These are phyloP conservation scores for Colletotrichum magnum DNA, from an alignment of 2,329 filamentous ascomycete genomes.

Conservation along the genomic window DNA sequence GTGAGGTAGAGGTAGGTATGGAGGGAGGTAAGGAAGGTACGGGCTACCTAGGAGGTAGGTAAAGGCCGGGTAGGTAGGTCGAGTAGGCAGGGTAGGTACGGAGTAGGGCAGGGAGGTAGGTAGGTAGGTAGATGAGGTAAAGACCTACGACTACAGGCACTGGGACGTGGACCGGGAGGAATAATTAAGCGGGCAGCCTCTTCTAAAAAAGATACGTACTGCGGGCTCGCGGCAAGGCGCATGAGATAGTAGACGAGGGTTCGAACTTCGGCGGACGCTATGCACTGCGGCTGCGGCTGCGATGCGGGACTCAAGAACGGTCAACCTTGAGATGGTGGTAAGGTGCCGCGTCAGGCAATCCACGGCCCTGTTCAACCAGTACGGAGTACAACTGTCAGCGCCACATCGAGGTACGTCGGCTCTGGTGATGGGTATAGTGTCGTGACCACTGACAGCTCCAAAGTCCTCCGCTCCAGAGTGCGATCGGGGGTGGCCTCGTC, in stretches of 20 bases:
- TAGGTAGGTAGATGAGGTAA: background rate
- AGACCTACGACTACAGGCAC: background rate
- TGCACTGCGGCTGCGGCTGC: conserved; percentile 24
- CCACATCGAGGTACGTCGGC: conserved; percentile 33
- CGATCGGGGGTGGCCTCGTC: conserved; percentile 35
- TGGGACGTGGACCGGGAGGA: background rate
- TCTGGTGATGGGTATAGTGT: conserved; percentile 29
- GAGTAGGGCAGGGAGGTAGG: too few species aligned
- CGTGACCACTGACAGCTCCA: background rate
- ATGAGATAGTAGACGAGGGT: conserved; percentile 26
- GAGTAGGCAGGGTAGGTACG: too few species aligned
- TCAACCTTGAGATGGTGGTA: conserved; percentile 17
- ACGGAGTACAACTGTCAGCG: conserved; percentile 3
- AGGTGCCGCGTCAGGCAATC: conserved; percentile 36
- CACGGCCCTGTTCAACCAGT: conserved; percentile 16
- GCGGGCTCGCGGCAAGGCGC: background rate
- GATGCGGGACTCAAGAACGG: conserved; percentile 24
- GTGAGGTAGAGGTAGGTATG: too few species aligned
- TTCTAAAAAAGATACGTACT: conserved; percentile 24
- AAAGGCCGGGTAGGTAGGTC: too few species aligned
- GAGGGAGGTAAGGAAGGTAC: too few species aligned
- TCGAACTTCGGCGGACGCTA: conserved; percentile 9
- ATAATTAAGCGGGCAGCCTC: conserved; percentile 18
- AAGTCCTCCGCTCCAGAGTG: background rate
- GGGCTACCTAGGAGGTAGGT: too few species aligned